A percentile compares a stretch with the other conserved stretches of the same genome.
Conservation (phyloP, 176 grass and related monocot genomes). For the Poa annua region DNA sequence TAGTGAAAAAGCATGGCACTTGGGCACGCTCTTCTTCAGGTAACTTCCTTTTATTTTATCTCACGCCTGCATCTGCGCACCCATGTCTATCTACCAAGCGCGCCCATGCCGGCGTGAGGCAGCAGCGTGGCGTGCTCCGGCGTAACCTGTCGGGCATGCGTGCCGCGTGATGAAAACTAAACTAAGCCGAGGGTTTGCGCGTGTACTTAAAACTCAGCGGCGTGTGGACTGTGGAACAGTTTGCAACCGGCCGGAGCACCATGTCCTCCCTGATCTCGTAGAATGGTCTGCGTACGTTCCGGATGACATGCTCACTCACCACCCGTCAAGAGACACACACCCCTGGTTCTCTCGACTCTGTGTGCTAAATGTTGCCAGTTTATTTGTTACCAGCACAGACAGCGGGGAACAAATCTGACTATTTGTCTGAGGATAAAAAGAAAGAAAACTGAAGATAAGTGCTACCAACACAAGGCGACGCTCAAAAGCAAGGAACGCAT, state of each 20-base stretch:
- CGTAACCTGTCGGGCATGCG: background rate
- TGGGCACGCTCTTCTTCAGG: no score
- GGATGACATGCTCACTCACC: slow-evolving; percentile 47
- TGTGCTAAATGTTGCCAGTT: background rate
- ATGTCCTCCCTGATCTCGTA: no score
- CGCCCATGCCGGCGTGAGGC: background rate
- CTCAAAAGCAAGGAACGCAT: background rate
- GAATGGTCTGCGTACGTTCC: slow-evolving; percentile 6
- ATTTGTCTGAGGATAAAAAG: background rate
- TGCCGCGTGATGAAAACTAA: background rate
- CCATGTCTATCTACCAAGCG: no score
- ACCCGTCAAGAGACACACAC: slow-evolving; percentile 28
- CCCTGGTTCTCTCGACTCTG: slow-evolving; percentile 8
- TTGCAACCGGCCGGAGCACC: no score
- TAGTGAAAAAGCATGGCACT: no score
- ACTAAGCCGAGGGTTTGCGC: no score
- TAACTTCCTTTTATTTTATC: no score
- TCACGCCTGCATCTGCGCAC: no score
- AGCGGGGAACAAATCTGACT: background rate
- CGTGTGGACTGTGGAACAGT: no score
- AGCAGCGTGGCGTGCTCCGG: background rate
- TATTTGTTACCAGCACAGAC: background rate
- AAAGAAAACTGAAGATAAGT: background rate
- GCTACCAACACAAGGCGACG: background rate
- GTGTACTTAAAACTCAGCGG: no score